Conservation (phyloP, 177 flowering plant genomes). For the Vitis hybrid region DNA sequence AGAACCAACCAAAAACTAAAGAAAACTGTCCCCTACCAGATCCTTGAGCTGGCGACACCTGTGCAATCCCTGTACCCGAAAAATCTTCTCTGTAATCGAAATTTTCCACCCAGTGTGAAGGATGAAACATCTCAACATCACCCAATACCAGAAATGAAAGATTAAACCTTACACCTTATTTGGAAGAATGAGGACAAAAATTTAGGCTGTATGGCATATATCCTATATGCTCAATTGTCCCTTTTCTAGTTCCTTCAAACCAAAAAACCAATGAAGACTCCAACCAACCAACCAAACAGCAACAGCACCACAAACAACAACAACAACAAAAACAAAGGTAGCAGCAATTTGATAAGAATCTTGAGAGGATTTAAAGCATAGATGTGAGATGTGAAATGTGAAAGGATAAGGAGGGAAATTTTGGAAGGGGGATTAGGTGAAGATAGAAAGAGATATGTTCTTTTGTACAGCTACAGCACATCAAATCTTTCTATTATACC, state of each 20-base stretch:
- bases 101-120: not conserved
- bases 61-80: not conserved
- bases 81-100: not conserved
- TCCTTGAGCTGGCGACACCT: not conserved
- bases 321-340: not conserved
- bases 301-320: constrained; percentile 4
- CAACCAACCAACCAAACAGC: constrained; percentile 5
- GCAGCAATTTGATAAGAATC: constrained; percentile 16
- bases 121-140: constrained; percentile 9
- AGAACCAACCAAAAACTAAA: no score
- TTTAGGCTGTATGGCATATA: not conserved
- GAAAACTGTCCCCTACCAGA: not conserved
- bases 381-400: not conserved
- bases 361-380: constrained; percentile 12
- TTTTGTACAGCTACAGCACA: not conserved
- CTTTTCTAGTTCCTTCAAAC: not conserved
- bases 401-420: not conserved
- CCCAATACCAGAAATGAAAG: not conserved
- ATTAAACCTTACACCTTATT: no score
- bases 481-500: not conserved
- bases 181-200: not conserved
- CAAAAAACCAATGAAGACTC: not conserved
- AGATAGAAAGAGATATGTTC: not conserved
- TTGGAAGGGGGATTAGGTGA: not conserved
- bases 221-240: not conserved